Base-by-base conservation (phyloP, 2,329 filamentous ascomycete species). In the Mycogone perniciosa region DNA sequence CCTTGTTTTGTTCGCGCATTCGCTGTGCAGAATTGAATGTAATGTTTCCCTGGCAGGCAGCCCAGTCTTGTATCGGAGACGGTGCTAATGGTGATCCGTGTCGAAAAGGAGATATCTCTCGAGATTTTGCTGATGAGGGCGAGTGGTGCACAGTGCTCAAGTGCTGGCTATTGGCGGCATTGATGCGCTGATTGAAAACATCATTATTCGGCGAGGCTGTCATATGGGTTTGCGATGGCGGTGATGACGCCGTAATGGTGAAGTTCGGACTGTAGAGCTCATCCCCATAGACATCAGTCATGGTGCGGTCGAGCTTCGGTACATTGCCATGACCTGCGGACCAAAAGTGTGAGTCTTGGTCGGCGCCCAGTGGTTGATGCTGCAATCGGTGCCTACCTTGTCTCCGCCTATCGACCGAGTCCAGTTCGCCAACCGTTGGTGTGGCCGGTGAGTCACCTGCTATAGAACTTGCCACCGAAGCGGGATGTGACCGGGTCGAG, bases 261-360 rank as follows among this genome's bases (percentile, higher is more conserved):
- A 84, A 82, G 59, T 76, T 79, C 0, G 86, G 85, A 59, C 85
- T 90, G 74, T 88, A 95, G 1, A 95, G 77, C 66, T 93, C 89
- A 65, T 96, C 91, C 60, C 82, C 79, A 62, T 88, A 92, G 45
- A 89, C 79, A 62, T 95, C 89, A 13, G 89, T 92, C 71, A 93
- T 89, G 0, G 90, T 93, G 51, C 89, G 80, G 59, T 90, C 85
- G 56, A 95, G 79, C 69, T 92, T 93, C 29, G 90, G 86, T 29
- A 84, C 73, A 37, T 75, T 73, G 55, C 73, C 68, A 57, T 72
- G 73, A 57, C 81, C 77, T 70, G 50, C 7, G 13, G 7, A 10
- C 29, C 35, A 38, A 2, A 27, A 81, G 77, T 82, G 75, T 61
- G 68, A 73, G 67, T 62, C 52, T 44, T 48, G 46, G 29, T 29